Evolutionary conservation across 805 yeast species (phyloP), one percentile per base, ranked within the genome.

Genomic region (Myxozyma kluyveri): DNA sequence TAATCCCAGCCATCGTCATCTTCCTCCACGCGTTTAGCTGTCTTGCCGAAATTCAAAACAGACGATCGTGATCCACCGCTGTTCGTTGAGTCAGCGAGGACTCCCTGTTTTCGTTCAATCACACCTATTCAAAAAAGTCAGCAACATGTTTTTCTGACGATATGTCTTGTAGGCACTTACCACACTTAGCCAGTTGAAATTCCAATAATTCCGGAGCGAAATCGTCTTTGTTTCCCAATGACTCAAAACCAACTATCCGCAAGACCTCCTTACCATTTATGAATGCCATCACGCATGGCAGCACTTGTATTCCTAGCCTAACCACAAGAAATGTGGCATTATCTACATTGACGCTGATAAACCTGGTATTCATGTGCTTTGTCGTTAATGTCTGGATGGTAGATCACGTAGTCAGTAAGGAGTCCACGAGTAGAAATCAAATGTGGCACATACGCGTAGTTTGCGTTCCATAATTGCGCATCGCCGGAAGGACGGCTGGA

Each of bases 261-360:
- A 76, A 74, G 3, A 72, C 64, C 60, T 86, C 91, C 40, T 74
- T 67, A 1, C 90, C 90, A 33, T 76, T 70, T 10, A 69, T 70
- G 63, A 83, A 88, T 6, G 81, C 72, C 1, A 84, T 67, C 1
- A 87, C 81, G 58, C 82, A 83, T 0, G 96, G 96, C 3, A 88
- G 71, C 9, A 84, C 81, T 63, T 83, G 79, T 45, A 88, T 74
- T 2, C 73, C 70, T 36, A 88, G 73, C 63, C 80, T 81, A 1
- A 80, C 69, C 3, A 81, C 88, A 41, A 88, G 69, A 63, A 88
- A 88, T 2, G 95, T 89, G 1, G 90, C 85, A 35, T 76, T 69
- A 32, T 73, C 77, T 0, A 86, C 96, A 49, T 76, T 72, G 3
- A 85, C 75, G 42, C 77, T 73, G 12, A 68, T 47, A 52, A 84